Evolutionary conservation across 441 rosid genomes (phyloP).

Genomic region (Gossypium trilobum): DNA sequence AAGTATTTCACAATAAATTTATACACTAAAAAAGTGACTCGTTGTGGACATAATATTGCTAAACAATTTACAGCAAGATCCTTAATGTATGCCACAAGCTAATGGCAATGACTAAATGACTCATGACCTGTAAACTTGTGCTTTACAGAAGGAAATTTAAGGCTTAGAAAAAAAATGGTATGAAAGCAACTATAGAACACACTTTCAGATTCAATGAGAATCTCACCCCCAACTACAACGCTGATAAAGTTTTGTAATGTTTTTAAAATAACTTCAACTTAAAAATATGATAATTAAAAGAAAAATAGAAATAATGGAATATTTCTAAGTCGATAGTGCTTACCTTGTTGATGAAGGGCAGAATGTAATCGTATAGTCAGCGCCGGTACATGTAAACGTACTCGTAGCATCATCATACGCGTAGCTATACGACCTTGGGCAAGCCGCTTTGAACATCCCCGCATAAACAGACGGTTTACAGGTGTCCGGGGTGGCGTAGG

Average conservation of each 20-base stretch:
- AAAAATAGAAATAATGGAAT: not conserved
- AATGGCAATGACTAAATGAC: not conserved
- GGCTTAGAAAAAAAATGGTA: not conserved
- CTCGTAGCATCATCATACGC: slow-evolving; percentile 52
- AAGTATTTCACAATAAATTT: not conserved
- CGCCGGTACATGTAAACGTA: slow-evolving; percentile 39
- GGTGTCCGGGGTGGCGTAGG: slow-evolving; percentile 39
- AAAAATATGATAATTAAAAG: not conserved
- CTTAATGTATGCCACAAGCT: slow-evolving; percentile 12
- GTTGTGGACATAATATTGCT: not conserved
- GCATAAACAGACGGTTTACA: slow-evolving; percentile 61
- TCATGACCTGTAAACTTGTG: slow-evolving; percentile 6
- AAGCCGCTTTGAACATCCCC: slow-evolving; percentile 50
- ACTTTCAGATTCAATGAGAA: slow-evolving; percentile 14
- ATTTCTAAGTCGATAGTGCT: not conserved
- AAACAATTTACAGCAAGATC: slow-evolving; percentile 10
- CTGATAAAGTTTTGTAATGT: not conserved
- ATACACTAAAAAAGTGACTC: not conserved
- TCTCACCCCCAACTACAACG: not conserved
- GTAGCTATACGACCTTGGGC: slow-evolving; percentile 56
- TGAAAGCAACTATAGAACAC: not conserved
- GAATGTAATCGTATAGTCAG: slow-evolving; percentile 39
- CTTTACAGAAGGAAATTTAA: slow-evolving; percentile 8
- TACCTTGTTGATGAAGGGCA: slow-evolving; percentile 49
- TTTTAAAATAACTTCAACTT: not conserved